Evolutionary conservation across 2,329 filamentous ascomycete species (phyloP).

Genomic region (Fusarium aywerte): DNA sequence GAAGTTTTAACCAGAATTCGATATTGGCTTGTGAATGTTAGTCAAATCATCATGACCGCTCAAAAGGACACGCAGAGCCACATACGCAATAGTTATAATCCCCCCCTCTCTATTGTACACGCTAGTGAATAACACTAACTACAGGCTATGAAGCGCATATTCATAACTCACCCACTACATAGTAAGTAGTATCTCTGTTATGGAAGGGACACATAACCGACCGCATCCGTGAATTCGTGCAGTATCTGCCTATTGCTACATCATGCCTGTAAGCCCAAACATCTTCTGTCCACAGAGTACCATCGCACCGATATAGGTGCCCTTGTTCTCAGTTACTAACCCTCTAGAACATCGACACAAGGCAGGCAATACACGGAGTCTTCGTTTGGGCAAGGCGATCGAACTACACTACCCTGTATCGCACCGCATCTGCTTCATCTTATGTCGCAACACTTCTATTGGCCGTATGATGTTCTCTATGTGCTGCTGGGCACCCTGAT

Average conservation of each 20-base stretch:
- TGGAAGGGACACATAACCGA: neutral
- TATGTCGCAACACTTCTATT: constrained; percentile 3
- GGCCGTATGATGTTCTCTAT: neutral
- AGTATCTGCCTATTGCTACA: neutral
- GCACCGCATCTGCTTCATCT: constrained; percentile 17
- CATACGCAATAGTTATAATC: neutral
- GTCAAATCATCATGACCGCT: neutral
- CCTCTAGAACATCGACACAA: neutral
- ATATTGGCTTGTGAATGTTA: neutral
- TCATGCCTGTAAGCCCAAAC: too few species aligned
- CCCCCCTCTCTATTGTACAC: neutral
- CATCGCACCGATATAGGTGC: neutral
- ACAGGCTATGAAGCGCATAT: neutral
- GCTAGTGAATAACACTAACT: neutral
- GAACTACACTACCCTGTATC: neutral
- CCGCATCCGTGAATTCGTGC: neutral
- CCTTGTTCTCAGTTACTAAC: neutral
- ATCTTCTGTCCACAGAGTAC: neutral
- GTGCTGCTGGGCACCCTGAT: constrained; percentile 15
- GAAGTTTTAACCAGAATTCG: neutral
- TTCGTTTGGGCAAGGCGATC: neutral
- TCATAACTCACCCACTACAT: neutral
- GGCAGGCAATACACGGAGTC: neutral
- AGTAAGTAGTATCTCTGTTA: too few species aligned
- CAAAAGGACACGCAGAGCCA: neutral